Evolutionary conservation across 768 basidiomycete genomes (phyloP), one percentile per base, ranked within the genome.

Genomic region (Phylloporus sp.): DNA sequence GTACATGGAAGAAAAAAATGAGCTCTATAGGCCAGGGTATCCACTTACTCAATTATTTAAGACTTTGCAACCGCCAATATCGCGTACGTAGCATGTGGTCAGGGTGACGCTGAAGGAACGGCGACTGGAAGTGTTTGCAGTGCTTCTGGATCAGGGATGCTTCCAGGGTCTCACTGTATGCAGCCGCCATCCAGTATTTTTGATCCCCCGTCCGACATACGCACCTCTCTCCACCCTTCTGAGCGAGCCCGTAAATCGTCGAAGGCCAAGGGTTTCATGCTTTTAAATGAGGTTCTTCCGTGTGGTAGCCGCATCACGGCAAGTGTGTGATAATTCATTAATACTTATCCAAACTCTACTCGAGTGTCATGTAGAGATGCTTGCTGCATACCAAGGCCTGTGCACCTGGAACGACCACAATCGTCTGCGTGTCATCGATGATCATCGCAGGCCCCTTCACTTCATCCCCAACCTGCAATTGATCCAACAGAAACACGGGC

Each of bases 361-460:
- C 56, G 1, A 81, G 59, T 2, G 73, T 76, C 57, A 82, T 74
- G 41, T 76, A 75, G 69, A 93, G 64, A 66, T 90, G 87, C 56
- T 82, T 85, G 50, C 80, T 84, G 43, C 84, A 80, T 50, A 91
- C 62, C 8, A 86, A 71, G 18, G 81, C 87, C 63, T 68, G 80
- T 45, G 87, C 82, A 15, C 78, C 82, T 0, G 91, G 88, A 20
- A 92, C 82, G 5, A 98, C 70, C 28, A 98, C 87, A 54, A 97
- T 91, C 22, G 95, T 97, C 73, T 97, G 95, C 20, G 95, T 97
- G 58, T 91, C 77, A 68, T 98, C 95, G 60, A 97, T 90, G 54
- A 98, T 86, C 81, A 97, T 86, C 31, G 93, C 91, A 9, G 95
- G 94, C 8, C 95, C 95, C 39, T 79, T 70, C 24, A 95, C 73